These are phyloP conservation scores for Glycyrrhiza uralensis DNA, from an alignment of 306 rosid species.

Conservation along the genomic window DNA sequence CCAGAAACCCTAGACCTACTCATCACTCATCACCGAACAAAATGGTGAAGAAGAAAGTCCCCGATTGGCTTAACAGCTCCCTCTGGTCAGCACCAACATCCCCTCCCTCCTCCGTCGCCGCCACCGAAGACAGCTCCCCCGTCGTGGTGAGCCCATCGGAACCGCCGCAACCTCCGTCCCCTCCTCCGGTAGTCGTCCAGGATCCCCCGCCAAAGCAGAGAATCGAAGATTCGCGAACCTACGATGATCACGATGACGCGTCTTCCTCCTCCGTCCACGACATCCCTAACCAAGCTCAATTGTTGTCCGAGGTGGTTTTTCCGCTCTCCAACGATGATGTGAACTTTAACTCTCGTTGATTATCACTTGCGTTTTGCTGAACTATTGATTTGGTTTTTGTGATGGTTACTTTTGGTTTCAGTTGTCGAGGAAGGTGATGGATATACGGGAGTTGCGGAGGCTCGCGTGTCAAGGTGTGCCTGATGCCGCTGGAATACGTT, in stretches of 20 bases:
- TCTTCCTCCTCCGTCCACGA: slow-evolving; percentile 54
- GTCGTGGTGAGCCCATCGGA: slow-evolving; percentile 42
- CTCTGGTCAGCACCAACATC: slow-evolving; percentile 67
- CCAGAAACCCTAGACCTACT: slow-evolving; percentile 19
- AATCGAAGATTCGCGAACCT: slow-evolving; percentile 34
- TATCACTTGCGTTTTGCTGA: not conserved
- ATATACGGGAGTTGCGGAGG: slow-evolving; percentile 61
- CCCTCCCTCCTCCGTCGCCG: slow-evolving; percentile 39
- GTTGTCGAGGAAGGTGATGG: slow-evolving; percentile 74
- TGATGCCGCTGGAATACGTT: slow-evolving; percentile 88
- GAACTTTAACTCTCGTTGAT: not conserved
- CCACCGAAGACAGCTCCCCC: slow-evolving; percentile 19
- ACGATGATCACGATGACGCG: slow-evolving; percentile 19
- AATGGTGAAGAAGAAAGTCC: slow-evolving; percentile 85
- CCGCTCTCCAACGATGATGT: not conserved
- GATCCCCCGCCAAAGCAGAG: slow-evolving; percentile 46
- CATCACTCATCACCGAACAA: not conserved
- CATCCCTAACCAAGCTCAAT: slow-evolving; percentile 79
- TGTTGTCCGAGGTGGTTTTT: slow-evolving; percentile 61
- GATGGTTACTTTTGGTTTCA: slow-evolving; percentile 14
- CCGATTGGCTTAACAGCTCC: slow-evolving; percentile 98
- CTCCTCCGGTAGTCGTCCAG: slow-evolving; percentile 33
- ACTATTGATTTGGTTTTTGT: not conserved
- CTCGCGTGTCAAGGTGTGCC: slow-evolving; percentile 87
- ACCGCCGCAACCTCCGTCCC: slow-evolving; percentile 44